These are phyloP conservation scores for Pyropia haitanensis DNA, from an alignment of 23 red algal genomes.

Conservation along the genomic window DNA sequence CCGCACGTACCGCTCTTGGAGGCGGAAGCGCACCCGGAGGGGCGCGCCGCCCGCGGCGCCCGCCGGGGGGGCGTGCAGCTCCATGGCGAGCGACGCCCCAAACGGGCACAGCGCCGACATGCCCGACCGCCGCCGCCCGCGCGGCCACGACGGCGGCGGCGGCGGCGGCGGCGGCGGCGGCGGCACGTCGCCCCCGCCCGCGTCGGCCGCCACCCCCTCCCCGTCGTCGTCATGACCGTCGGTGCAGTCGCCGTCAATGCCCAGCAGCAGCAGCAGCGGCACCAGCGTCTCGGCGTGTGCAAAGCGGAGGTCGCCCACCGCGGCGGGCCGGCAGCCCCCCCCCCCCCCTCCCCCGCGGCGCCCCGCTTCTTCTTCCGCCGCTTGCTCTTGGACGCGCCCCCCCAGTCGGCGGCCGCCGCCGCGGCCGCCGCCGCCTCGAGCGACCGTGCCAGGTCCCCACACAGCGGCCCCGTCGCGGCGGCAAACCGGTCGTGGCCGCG, in stretches of 20 bases:
- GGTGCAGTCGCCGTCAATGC: conserved; percentile 28
- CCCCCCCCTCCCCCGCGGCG: conserved; percentile 7
- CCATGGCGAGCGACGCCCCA: conserved; percentile 45
- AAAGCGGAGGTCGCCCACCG: conserved; percentile 49
- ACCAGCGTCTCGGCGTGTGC: conserved; percentile 63
- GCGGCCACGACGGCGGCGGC: not conserved
- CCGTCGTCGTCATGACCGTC: too few species aligned
- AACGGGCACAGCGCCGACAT: conserved; percentile 46
- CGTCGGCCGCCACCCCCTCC: too few species aligned
- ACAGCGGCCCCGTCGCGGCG: conserved; percentile 26
- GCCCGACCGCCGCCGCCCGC: conserved; percentile 8
- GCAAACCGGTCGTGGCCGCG: conserved; percentile 40
- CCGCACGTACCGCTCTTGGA: conserved; percentile 58
- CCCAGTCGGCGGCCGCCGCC: conserved; percentile 1
- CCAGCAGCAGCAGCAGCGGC: conserved; percentile 42
- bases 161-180: not conserved
- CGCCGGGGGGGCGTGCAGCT: conserved; percentile 32
- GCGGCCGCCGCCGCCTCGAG: conserved; percentile 17
- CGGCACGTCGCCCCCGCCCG: too few species aligned
- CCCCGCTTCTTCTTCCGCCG: too few species aligned
- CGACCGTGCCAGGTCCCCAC: conserved; percentile 27
- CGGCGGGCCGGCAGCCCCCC: conserved; percentile 5
- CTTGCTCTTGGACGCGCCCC: too few species aligned
- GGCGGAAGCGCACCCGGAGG: conserved; percentile 34
- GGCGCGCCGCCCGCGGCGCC: not conserved